Evolutionary conservation across 257 asterid species (phyloP).

Genomic region (Salvia miltiorrhiza): DNA sequence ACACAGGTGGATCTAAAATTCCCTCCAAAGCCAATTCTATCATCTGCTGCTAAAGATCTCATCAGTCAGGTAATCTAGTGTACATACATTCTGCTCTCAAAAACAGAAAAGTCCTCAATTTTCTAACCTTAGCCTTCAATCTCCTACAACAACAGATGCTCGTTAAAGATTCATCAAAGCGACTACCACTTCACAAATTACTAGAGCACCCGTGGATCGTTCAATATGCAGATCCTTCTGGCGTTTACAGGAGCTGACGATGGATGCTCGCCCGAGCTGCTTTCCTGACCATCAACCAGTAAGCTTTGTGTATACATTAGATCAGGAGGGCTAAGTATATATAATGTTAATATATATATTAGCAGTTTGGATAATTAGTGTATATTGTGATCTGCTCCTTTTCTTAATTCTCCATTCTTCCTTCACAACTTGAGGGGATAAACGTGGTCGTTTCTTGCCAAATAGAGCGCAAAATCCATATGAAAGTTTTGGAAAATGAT

Average conservation of each 20-base stretch:
- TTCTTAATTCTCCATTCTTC: too few relatives aligned
- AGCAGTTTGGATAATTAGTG: too few relatives aligned
- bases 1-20: conserved; percentile 86
- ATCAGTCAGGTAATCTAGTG: conserved; percentile 57
- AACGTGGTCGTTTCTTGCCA: too few relatives aligned
- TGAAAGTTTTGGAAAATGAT: too few relatives aligned
- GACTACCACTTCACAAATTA: conserved; percentile 75
- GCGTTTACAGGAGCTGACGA: conserved; percentile 60
- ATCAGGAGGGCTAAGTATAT: too few relatives aligned
- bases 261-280: background rate
- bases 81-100: background rate
- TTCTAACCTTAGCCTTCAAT: background rate
- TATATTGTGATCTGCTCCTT: too few relatives aligned
- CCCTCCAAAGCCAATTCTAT: conserved; percentile 76
- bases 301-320: background rate
- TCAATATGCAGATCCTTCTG: conserved; percentile 91
- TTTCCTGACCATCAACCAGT: background rate
- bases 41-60: conserved; percentile 87
- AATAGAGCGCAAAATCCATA: too few relatives aligned
- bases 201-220: conserved; percentile 97
- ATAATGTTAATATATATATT: too few relatives aligned
- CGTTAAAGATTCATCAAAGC: conserved; percentile 72
- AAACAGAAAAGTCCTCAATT: background rate
- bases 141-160: conserved; percentile 71
- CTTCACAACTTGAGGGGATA: too few relatives aligned